phyloP scores from a whole-genome alignment of 192 early-diverging fungal species.

The Entomortierella lignicola region DNA sequence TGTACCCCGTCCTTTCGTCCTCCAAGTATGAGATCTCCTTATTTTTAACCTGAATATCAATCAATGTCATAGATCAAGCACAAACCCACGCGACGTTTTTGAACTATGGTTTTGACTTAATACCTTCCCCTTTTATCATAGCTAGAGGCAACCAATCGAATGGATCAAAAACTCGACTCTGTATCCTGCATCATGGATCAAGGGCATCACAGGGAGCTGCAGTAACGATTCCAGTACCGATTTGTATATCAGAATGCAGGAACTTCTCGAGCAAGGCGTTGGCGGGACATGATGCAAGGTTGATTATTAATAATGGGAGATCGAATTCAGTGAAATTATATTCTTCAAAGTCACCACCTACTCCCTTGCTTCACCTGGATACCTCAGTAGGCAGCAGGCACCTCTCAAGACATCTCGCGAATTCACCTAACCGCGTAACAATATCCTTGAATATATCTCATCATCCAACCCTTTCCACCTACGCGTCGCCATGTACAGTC shows the following conservation, averaged over 20 bases:
- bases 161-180: neutral
- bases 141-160: slow-evolving; percentile 4
- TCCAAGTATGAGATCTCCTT: slow-evolving; percentile 12
- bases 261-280: neutral
- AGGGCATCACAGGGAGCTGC: neutral
- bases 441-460: neutral
- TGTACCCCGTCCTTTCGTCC: slow-evolving; percentile 12
- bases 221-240: neutral
- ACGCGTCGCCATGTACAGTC: neutral
- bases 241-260: neutral
- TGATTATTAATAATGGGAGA: neutral
- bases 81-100: too few relatives aligned
- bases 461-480: neutral
- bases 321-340: neutral
- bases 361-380: slow-evolving; percentile 7
- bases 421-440: neutral
- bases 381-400: neutral
- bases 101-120: too few relatives aligned
- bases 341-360: neutral
- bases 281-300: neutral
- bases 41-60: too few relatives aligned
- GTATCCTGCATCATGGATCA: slow-evolving; percentile 1
- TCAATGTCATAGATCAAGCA: too few relatives aligned
- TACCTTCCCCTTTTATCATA: slow-evolving; percentile 8
- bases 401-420: neutral